Evolutionary conservation across 257 asterid species (phyloP).

Genomic region (Asclepias syriaca): DNA sequence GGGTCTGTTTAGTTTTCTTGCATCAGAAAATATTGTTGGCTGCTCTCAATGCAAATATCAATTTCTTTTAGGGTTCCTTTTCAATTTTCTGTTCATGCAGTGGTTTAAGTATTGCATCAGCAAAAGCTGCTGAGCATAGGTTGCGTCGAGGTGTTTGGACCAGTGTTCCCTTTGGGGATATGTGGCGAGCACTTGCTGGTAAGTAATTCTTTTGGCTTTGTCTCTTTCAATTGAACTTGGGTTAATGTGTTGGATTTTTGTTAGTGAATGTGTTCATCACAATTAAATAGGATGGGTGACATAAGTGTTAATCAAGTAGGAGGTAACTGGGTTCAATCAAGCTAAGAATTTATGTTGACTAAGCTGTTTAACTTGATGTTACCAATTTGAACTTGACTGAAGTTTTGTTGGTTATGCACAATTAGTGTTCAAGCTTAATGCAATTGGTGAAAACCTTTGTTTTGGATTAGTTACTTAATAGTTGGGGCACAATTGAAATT

Average conservation of each 20-base stretch:
- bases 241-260: background rate
- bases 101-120: conserved; percentile 66
- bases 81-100: conserved; percentile 27
- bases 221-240: background rate
- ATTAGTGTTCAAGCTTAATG: background rate
- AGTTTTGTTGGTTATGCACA: background rate
- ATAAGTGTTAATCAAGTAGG: background rate
- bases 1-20: background rate
- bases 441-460: background rate
- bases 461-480: too few species aligned
- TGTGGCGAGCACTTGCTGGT: conserved; percentile 86
- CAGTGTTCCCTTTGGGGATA: conserved; percentile 76
- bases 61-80: background rate
- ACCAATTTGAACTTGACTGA: background rate
- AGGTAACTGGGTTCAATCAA: background rate
- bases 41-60: conserved; percentile 3
- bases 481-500: background rate
- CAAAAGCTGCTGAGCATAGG: conserved; percentile 83
- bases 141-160: conserved; percentile 91
- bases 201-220: conserved; percentile 13
- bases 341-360: background rate
- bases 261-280: background rate
- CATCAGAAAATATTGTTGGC: background rate
- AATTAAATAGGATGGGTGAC: background rate
- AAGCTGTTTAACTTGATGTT: background rate